Percentiles rank a stretch among this genome's conserved stretches.
These are phyloP conservation scores for Kalmanozyma brasiliensis DNA, from an alignment of 1,284 basidiomycete species.

Conservation along the genomic window DNA sequence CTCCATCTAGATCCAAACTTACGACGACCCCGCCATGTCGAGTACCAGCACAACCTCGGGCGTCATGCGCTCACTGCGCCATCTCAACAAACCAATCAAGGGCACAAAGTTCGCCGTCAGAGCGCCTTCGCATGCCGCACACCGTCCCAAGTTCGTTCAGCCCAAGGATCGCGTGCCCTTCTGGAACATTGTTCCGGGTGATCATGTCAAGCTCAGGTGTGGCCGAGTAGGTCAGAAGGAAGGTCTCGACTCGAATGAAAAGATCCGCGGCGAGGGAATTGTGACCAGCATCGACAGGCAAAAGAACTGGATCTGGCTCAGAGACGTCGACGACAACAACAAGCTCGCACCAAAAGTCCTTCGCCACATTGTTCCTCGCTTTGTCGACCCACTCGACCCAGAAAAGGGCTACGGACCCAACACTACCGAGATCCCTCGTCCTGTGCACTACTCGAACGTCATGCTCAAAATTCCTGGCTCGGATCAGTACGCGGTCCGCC, in stretches of 20 bases:
- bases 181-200: slow-evolving; percentile 69
- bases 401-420: slow-evolving; percentile 63
- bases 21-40: slow-evolving; percentile 19
- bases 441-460: slow-evolving; percentile 67
- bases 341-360: slow-evolving; percentile 59
- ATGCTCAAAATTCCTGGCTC: slow-evolving; percentile 64
- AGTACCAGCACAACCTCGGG: slow-evolving; percentile 28
- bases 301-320: slow-evolving; percentile 62
- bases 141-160: slow-evolving; percentile 65
- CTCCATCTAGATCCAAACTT: too few species aligned
- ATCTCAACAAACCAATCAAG: slow-evolving; percentile 61
- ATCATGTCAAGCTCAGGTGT: slow-evolving; percentile 65
- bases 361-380: slow-evolving; percentile 59
- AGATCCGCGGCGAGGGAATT: slow-evolving; percentile 61
- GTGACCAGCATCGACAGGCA: slow-evolving; percentile 60
- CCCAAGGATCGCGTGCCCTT: slow-evolving; percentile 68
- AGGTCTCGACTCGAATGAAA: slow-evolving; percentile 38
- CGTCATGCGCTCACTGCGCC: slow-evolving; percentile 66
- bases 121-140: slow-evolving; percentile 64
- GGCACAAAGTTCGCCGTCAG: slow-evolving; percentile 62
- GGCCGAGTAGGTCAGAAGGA: slow-evolving; percentile 59
- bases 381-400: slow-evolving; percentile 50
- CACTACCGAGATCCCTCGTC: slow-evolving; percentile 54
- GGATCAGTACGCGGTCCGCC: slow-evolving; percentile 56
- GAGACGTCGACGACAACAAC: slow-evolving; percentile 59